Conservation (phyloP, 768 basidiomycete species). For the Podaxis mareebaensis region DNA sequence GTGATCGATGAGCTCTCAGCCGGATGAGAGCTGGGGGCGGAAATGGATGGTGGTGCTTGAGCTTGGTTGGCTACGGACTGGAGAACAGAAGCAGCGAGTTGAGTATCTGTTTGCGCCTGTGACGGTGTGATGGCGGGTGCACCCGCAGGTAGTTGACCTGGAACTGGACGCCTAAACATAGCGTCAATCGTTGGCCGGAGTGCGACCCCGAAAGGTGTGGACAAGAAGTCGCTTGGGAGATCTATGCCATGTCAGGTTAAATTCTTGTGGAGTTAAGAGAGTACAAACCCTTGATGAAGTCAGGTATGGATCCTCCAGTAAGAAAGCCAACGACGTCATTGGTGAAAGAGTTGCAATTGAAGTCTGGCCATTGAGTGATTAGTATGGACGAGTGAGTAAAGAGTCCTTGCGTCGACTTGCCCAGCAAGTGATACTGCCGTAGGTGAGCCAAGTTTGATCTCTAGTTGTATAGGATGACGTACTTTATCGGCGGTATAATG, state of each 20-base stretch:
- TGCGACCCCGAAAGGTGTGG: constrained; percentile 84
- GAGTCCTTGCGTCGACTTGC: constrained; percentile 33
- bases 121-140: constrained; percentile 29
- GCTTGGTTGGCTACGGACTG: constrained; percentile 60
- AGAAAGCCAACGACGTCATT: constrained; percentile 86
- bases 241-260: constrained; percentile 39
- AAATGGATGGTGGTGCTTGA: constrained; percentile 26
- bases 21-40: constrained; percentile 16
- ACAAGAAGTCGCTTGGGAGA: constrained; percentile 80
- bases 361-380: constrained; percentile 49
- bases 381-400: not conserved
- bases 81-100: constrained; percentile 53
- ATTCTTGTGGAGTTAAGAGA: not conserved
- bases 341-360: constrained; percentile 95
- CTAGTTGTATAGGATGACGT: constrained; percentile 23
- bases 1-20: constrained; percentile 34
- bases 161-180: constrained; percentile 71
- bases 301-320: constrained; percentile 79
- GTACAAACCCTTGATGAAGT: constrained; percentile 71
- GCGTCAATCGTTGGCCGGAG: constrained; percentile 89
- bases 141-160: constrained; percentile 34
- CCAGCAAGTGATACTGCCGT: constrained; percentile 80
- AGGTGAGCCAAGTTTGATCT: not conserved
- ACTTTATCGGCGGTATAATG: constrained; percentile 92
- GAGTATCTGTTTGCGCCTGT: constrained; percentile 35